Conservation (phyloP, 208 protist species). For the Crithidia brevicula region DNA sequence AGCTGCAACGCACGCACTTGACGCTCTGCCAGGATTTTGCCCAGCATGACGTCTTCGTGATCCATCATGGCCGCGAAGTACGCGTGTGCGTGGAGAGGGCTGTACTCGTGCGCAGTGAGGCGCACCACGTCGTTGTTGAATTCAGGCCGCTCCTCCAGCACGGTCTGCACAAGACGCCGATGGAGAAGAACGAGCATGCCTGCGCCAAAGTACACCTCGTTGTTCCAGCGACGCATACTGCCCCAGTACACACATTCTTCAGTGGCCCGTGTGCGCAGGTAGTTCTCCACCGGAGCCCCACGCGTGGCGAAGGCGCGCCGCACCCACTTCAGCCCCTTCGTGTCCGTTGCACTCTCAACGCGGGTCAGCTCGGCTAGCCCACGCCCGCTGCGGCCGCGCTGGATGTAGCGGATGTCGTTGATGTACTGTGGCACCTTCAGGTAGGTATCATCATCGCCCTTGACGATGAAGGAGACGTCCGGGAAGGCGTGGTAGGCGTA, state of each 20-base stretch:
- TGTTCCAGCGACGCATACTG: conserved; percentile 21
- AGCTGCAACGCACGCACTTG: not conserved
- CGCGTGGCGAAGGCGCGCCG: not conserved
- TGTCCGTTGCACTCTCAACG: not conserved
- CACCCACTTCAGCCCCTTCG: not conserved
- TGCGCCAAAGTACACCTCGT: conserved; percentile 13
- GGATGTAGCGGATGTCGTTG: conserved; percentile 35
- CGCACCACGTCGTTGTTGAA: conserved; percentile 17
- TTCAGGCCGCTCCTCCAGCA: conserved; percentile 14
- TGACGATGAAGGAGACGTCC: conserved; percentile 35
- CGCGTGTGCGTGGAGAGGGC: not conserved
- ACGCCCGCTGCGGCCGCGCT: conserved; percentile 11
- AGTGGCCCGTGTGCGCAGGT: not conserved
- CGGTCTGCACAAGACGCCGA: conserved; percentile 12
- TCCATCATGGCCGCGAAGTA: conserved; percentile 22
- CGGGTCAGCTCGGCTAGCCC: not conserved
- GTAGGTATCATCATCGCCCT: conserved; percentile 56
- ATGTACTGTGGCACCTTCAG: conserved; percentile 58
- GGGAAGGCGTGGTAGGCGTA: conserved; percentile 38
- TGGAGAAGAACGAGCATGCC: conserved; percentile 19
- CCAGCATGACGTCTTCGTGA: conserved; percentile 28
- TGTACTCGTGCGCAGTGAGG: conserved; percentile 6
- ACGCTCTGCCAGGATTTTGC: conserved; percentile 18
- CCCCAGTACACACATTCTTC: conserved; percentile 34
- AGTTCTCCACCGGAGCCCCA: not conserved